These are phyloP conservation scores for Vitis hybrid DNA, from an alignment of 177 flowering plant species.

Conservation along the genomic window DNA sequence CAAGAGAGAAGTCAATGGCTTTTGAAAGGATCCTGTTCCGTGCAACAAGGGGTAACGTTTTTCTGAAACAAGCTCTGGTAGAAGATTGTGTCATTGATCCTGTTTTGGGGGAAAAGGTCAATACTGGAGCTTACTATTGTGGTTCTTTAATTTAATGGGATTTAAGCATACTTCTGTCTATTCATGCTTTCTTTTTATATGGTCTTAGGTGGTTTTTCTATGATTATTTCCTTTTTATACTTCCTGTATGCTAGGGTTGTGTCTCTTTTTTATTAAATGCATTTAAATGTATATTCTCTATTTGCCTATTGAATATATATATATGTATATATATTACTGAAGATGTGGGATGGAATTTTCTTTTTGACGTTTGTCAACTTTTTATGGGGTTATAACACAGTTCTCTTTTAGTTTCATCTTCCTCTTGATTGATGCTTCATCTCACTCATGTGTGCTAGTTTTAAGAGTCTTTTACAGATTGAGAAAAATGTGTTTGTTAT, in stretches of 20 bases:
- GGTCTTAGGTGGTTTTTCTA: not conserved
- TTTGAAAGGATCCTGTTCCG: conserved; percentile 88
- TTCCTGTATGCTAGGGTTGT: not conserved
- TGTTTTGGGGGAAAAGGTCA: conserved; percentile 77
- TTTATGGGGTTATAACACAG: not conserved
- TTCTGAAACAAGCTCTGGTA: conserved; percentile 58
- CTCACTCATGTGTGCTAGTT: not conserved
- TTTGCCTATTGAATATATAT: no score
- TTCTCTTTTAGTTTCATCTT: not conserved
- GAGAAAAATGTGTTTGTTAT: conserved; percentile 87
- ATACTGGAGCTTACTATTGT: not conserved
- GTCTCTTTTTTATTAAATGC: no score
- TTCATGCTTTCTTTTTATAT: not conserved
- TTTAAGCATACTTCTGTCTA: not conserved
- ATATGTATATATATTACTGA: no score
- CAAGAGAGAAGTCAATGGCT: conserved; percentile 67
- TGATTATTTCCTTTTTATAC: not conserved
- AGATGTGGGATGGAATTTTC: not conserved
- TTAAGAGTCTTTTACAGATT: conserved; percentile 41
- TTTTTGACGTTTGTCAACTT: not conserved
- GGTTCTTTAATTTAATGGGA: not conserved
- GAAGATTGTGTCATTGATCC: conserved; percentile 74
- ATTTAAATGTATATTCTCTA: no score
- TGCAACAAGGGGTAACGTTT: conserved; percentile 88
- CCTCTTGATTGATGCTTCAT: not conserved